Evolutionary conservation across 2,329 filamentous ascomycete genomes (phyloP), one percentile per base, ranked within the genome.

Genomic region (Mycogone perniciosa): DNA sequence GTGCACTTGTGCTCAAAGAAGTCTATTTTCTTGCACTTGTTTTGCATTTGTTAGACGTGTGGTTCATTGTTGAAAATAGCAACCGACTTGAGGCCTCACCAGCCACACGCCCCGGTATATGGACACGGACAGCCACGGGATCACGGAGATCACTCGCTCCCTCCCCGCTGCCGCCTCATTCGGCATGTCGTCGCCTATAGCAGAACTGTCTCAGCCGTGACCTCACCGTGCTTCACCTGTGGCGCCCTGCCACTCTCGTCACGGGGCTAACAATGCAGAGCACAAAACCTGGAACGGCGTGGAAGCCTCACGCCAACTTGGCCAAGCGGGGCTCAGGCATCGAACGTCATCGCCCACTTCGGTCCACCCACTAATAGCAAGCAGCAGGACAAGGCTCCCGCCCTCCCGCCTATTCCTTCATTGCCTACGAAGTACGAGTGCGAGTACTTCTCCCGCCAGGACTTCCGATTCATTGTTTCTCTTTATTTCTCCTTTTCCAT

Each of bases 241-340:
- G 20, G 20, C 20, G 20, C 20, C 20, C 20, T 38, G 35, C 35
- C 35, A 38, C 35, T 38, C 11, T 38, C 35, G 35, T 38, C 35
- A 38, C 35, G 39, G 39, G 13, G 39, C 39, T 42, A 27, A 20
- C 13, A 42, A 29, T 26, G 31, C 50, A 43, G 40, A 42, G 50
- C 42, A 40, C 20, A 52, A 50, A 48, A 48, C 44, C 29, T 52
- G 50, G 50, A 52, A 52, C 39, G 20, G 50, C 34, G 35, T 48
- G 45, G 45, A 48, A 37, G 50, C 34, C 43, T 46, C 42, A 20
- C 29, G 31, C 29, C 42, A 44, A 44, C 10, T n/a, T 10, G 34
- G 31, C 31, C 42, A 50, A 50, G 51, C 48, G 51, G 51, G 51
- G 51, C 51, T 44, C 51, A 47, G 51, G 4, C 43, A 53, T 30